Evolutionary conservation across 2,329 filamentous ascomycete genomes (phyloP).

Genomic region (Teratosphaeria zuluensis): DNA sequence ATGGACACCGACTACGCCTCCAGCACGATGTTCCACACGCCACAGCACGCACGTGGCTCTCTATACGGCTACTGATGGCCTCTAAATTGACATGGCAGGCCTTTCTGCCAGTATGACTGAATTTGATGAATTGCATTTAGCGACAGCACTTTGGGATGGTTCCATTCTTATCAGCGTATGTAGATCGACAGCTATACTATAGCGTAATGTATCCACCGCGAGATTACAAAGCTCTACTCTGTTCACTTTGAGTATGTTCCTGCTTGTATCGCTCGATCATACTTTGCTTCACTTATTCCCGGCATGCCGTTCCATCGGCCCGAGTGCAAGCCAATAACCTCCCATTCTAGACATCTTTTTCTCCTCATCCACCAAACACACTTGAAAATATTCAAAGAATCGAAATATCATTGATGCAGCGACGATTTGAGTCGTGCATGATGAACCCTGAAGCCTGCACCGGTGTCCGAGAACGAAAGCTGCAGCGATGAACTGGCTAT

Average conservation of each 20-base stretch:
- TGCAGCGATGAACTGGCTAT: constrained; percentile 32
- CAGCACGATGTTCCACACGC: constrained; percentile 4
- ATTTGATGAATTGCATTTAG: background rate
- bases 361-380: background rate
- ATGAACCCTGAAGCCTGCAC: background rate
- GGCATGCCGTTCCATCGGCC: background rate
- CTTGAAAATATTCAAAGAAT: background rate
- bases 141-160: background rate
- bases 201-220: background rate
- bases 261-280: background rate
- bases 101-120: background rate
- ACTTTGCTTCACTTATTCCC: background rate
- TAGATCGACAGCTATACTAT: background rate
- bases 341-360: background rate
- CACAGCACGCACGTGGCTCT: constrained; percentile 1
- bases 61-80: constrained; percentile 4
- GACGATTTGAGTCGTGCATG: background rate
- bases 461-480: background rate
- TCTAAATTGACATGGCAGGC: background rate
- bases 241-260: background rate
- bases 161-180: background rate
- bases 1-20: constrained; percentile 8
- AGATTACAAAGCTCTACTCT: background rate
- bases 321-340: background rate
- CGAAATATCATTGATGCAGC: background rate